phyloP scores from a whole-genome alignment of 139 green algal genomes.

The Chlamydomonas sp. region DNA sequence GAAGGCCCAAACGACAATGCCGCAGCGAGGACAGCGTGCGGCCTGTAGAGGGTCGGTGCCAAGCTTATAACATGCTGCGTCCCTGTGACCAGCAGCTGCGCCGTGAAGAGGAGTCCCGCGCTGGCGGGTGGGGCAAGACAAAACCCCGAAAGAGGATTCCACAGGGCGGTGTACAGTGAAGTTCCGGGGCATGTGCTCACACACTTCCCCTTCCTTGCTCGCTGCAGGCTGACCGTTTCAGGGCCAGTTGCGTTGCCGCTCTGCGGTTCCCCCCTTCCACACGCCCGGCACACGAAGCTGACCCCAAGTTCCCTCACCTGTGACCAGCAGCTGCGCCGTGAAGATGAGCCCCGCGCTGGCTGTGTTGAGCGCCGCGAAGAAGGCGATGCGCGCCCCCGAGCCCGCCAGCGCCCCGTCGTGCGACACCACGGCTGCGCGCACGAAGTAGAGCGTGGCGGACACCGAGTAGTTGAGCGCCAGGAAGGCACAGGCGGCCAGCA shows the following conservation, averaged over 20 bases:
- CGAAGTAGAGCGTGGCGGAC: constrained; percentile 76
- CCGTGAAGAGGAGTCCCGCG: constrained; percentile 53
- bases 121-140: constrained; percentile 21
- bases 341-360: constrained; percentile 60
- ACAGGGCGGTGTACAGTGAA: no score
- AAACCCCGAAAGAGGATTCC: neutral
- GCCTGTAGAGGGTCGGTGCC: neutral
- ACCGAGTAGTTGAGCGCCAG: constrained; percentile 50
- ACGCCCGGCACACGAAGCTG: neutral
- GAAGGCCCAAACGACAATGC: no score
- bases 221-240: no score
- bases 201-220: no score
- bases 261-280: no score
- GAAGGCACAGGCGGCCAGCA: constrained; percentile 66
- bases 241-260: no score
- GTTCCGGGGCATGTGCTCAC: no score
- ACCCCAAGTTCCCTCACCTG: neutral
- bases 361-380: constrained; percentile 59
- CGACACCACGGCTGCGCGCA: constrained; percentile 35
- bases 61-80: neutral
- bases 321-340: constrained; percentile 55
- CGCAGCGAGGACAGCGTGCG: no score
- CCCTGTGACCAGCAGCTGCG: constrained; percentile 58
- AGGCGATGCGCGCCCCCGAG: constrained; percentile 17
- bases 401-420: neutral